phyloP scores from a whole-genome alignment of 1,284 basidiomycete genomes.

The Afroboletus lepidellus region DNA sequence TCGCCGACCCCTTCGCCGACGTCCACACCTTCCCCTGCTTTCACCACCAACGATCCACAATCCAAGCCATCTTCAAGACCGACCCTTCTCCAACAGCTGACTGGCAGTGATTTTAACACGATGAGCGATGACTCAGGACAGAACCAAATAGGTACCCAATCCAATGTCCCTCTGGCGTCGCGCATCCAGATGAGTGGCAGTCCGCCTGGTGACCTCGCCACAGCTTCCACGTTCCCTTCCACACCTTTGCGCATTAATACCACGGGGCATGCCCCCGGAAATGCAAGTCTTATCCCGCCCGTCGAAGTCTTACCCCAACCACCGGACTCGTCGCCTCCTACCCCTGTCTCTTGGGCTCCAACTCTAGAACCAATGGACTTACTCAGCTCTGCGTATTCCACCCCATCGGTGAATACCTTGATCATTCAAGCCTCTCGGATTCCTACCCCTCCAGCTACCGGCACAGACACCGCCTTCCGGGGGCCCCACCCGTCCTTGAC shows the following conservation, averaged over 20 bases:
- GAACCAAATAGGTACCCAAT: slow-evolving; percentile 7
- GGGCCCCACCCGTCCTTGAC: slow-evolving; percentile 1
- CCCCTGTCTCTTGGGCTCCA: slow-evolving; percentile 9
- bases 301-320: slow-evolving; percentile 26
- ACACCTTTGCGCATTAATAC: background rate
- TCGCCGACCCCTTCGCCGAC: slow-evolving; percentile 33
- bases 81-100: slow-evolving; percentile 25
- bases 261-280: background rate
- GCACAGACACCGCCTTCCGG: background rate
- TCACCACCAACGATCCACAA: slow-evolving; percentile 1
- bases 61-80: slow-evolving; percentile 21
- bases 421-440: background rate
- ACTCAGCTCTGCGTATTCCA: background rate
- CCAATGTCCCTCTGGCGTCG: slow-evolving; percentile 21
- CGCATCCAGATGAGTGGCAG: slow-evolving; percentile 27
- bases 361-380: background rate
- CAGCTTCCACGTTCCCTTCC: background rate
- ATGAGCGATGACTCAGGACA: background rate
- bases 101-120: background rate
- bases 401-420: background rate
- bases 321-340: slow-evolving; percentile 19
- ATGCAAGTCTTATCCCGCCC: slow-evolving; percentile 28
- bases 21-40: slow-evolving; percentile 3
- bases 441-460: slow-evolving; percentile 1
- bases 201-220: slow-evolving; percentile 1